Base-by-base conservation (phyloP, 768 basidiomycete species). In the Tricholoma sp. region DNA sequence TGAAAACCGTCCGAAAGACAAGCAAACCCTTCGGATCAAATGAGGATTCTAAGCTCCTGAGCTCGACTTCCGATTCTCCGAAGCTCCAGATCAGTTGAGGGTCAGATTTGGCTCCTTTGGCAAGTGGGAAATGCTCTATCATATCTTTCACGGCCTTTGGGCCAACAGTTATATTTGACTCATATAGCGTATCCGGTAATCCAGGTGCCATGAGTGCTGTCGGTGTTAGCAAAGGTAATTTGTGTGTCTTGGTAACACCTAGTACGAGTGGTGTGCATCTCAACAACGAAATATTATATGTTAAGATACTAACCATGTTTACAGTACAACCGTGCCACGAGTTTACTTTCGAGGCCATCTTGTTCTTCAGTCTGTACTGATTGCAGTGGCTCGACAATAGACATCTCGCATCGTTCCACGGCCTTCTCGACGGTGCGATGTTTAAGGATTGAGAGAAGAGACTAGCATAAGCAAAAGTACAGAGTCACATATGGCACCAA, bases 221-320 rank as follows among this genome's bases (percentile, higher is more conserved):
- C 34, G 83, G 80, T 2, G 80, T 75, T 48, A 82, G 74, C 15
- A 93, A 71, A 15, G 84, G 74, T 9, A 93, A 71, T 15, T 85
- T 80, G 70, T 94, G 91, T 0, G 91, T 94, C 71, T 92, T 93
- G 11, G 88, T 72, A 53, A 93, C 84, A 42, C 89, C 91, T 93
- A 52, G 20, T 51, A 45, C 52, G 24, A 44, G 57, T n/a, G 58
- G 52, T 55, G 11, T 29, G n/a, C 37, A 11, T 36, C 24, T 24
- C 10, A 41, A 37, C 24, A 24, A 42, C 18, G 44, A 45, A 53
- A 29, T 18, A 33, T 49, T 42, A 20, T 28, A 28, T 31, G 2
- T 37, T 15, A 48, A 18, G 28, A 9, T 10, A 59, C 73, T 59
- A 66, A 89, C 91, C 91, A 61, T 92, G 88, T 74, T 93, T 92